Conservation (phyloP, 2,329 filamentous ascomycete species). For the Simplicillium aogashimaense region DNA sequence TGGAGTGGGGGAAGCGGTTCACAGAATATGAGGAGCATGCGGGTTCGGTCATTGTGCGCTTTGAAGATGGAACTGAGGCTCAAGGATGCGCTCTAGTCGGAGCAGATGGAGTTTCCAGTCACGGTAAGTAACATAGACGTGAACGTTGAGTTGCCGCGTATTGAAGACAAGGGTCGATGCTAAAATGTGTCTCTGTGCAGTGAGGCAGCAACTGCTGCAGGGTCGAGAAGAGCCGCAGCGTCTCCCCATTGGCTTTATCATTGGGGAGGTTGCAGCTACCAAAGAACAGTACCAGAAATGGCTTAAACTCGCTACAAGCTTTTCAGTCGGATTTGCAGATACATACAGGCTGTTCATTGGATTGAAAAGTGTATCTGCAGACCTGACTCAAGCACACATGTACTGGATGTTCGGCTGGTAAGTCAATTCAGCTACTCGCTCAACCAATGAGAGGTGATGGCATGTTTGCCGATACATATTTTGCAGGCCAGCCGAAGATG, state of each 20-base stretch:
- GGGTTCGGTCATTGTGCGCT: constrained; percentile 26
- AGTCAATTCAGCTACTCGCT: no score
- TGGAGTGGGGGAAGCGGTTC: constrained; percentile 27
- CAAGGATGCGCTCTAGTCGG: constrained; percentile 35
- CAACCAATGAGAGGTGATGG: no score
- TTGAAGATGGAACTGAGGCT: constrained; percentile 30
- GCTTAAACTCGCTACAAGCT: no score
- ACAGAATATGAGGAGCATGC: constrained; percentile 19
- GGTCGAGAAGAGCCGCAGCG: constrained; percentile 7
- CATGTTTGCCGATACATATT: constrained; percentile 9
- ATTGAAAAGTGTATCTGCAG: no score
- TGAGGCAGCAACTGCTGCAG: constrained; percentile 1
- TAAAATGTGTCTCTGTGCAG: constrained; percentile 16
- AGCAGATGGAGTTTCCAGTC: constrained; percentile 32
- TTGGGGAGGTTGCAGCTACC: constrained; percentile 10
- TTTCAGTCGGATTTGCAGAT: no score
- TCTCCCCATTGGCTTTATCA: constrained; percentile 17
- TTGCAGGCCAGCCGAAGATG: constrained; percentile 20
- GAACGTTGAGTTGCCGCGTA: constrained; percentile 10
- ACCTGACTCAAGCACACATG: no score
- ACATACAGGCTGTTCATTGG: no score
- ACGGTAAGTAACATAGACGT: constrained; percentile 18
- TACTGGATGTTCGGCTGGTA: no score
- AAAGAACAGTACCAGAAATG: constrained; percentile 1
- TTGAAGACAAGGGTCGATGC: constrained; percentile 16